Base-by-base conservation (phyloP, 2,329 filamentous ascomycete species). In the Alternaria metachromatica region DNA sequence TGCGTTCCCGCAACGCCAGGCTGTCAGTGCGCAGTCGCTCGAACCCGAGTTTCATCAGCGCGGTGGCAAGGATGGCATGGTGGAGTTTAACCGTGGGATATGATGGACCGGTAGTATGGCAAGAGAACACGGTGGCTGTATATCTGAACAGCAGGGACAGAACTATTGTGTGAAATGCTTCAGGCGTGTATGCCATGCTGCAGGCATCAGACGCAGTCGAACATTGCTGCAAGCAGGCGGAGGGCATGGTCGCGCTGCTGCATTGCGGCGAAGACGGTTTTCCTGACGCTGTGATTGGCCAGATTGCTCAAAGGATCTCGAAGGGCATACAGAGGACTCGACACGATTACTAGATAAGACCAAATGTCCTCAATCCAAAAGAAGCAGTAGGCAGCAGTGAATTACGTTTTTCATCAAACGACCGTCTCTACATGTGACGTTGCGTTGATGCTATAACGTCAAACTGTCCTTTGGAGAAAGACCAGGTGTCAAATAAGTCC, bases 81-180 rank as follows among this genome's bases (percentile, higher is more conserved):
- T 99, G n/a, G 93, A 96, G 78, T 98, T 99, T 82, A 98, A 99
- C 81, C 88, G 96, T 75, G 96, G 96, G 12, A 95, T 99, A 73
- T 97, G 83, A 80, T 62, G 54, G 44, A 49, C 28, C 46, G 37
- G 63, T 54, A 50, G 20, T 51, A 62, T 20, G 18, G 51, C 10
- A 41, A 57, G 48, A 55, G 43, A 26, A 26, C 25, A 49, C 33
- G 55, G 43, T 60, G 46, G 26, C 46, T n/a, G 15, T 30, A 43
- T 26, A 21, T 33, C 10, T 21, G 15, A 30, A 37, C 18, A n/a
- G 30, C 43, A 20, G 23, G 5, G 53, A 18, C 41, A 41, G 13
- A 15, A 11, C 41, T n/a, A 9, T 12, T 11, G 30, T 37, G 60
- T 49, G n/a, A 60, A 26, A 23, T 28, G 20, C 15, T 18, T 23